phyloP scores from a whole-genome alignment of 176 grass and related monocot genomes.

The Bromus sterilis region DNA sequence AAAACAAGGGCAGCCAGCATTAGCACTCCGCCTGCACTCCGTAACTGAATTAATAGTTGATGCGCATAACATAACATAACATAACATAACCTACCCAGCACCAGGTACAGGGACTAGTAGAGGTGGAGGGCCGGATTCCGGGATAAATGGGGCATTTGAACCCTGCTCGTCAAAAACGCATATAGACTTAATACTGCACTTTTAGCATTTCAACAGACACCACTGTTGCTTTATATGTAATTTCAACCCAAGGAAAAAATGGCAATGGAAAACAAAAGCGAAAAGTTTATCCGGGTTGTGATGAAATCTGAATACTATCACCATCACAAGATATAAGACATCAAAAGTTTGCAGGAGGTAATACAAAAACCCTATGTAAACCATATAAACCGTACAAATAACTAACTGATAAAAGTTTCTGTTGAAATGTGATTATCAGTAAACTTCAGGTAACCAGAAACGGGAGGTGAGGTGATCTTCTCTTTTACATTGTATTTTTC shows the following conservation, averaged over 20 bases:
- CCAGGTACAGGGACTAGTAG: slow-evolving; percentile 62
- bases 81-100: slow-evolving; percentile 58
- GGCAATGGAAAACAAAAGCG: background rate
- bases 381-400: background rate
- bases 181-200: slow-evolving; percentile 4
- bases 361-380: too few species aligned
- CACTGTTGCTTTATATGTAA: background rate
- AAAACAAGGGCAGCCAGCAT: slow-evolving; percentile 17
- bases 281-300: background rate
- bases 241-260: background rate
- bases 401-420: background rate
- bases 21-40: slow-evolving; percentile 5
- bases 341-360: background rate
- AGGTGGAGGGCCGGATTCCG: slow-evolving; percentile 28
- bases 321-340: background rate
- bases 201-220: background rate
- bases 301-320: background rate
- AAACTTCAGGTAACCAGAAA: background rate
- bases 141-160: slow-evolving; percentile 31
- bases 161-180: slow-evolving; percentile 30
- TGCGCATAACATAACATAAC: slow-evolving; percentile 6
- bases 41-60: slow-evolving; percentile 14
- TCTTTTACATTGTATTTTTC: background rate
- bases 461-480: background rate
- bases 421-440: background rate